phyloP scores from a whole-genome alignment of 2,329 filamentous ascomycete genomes.

The Exserohilum rostratum region DNA sequence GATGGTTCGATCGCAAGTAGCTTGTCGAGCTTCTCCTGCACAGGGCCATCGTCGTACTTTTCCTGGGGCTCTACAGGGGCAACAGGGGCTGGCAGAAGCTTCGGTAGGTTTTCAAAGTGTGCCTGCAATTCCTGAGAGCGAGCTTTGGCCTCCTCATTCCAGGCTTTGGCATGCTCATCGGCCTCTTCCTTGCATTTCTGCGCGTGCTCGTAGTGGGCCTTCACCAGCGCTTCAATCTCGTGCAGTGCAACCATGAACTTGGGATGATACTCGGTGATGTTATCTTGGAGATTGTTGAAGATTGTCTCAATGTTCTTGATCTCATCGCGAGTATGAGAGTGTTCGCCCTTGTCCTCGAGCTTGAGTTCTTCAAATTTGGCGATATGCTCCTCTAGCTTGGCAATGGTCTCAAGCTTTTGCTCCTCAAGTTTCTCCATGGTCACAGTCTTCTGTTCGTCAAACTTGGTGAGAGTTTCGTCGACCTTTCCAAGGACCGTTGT shows the following conservation, averaged over 20 bases:
- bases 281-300: slow-evolving; percentile 77
- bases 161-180: slow-evolving; percentile 50
- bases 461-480: slow-evolving; percentile 75
- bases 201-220: slow-evolving; percentile 86
- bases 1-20: slow-evolving; percentile 57
- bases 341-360: slow-evolving; percentile 75
- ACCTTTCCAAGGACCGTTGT: slow-evolving; percentile 84
- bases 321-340: slow-evolving; percentile 81
- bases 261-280: slow-evolving; percentile 83
- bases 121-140: slow-evolving; percentile 51
- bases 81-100: slow-evolving; percentile 52
- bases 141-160: slow-evolving; percentile 52
- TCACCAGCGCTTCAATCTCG: slow-evolving; percentile 81
- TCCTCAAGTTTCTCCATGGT: slow-evolving; percentile 69
- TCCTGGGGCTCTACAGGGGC: slow-evolving; percentile 55
- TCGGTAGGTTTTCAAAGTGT: slow-evolving; percentile 51
- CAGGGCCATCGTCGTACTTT: slow-evolving; percentile 60
- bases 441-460: slow-evolving; percentile 79
- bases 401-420: slow-evolving; percentile 63
- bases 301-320: slow-evolving; percentile 74
- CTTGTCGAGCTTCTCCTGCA: slow-evolving; percentile 63
- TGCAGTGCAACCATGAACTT: slow-evolving; percentile 86
- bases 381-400: slow-evolving; percentile 73
- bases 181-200: slow-evolving; percentile 62
- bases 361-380: slow-evolving; percentile 78